phyloP scores from a whole-genome alignment of 2,329 filamentous ascomycete genomes.

The Dactylellina cionopaga region DNA sequence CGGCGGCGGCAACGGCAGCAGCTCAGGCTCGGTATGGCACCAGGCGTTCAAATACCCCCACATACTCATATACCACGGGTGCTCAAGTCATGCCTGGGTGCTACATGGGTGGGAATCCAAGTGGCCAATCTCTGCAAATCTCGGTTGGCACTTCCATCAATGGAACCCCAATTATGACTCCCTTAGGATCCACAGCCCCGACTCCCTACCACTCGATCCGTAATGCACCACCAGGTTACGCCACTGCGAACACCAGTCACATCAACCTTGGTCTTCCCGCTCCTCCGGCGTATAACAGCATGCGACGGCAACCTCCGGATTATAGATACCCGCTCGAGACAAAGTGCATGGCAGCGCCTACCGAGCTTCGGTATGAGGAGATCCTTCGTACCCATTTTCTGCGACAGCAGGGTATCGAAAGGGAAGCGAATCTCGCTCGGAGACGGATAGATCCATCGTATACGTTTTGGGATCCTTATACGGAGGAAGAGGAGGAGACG shows the following conservation, averaged over 20 bases:
- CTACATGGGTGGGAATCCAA: not conserved
- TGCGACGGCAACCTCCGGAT: not conserved
- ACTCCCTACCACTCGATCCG: not conserved
- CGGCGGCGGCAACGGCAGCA: no score
- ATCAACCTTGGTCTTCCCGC: not conserved
- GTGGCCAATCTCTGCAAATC: no score
- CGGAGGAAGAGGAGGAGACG: not conserved
- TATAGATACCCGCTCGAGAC: no score
- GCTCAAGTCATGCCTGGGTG: no score
- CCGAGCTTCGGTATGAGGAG: not conserved
- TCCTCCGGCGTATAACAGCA: not conserved
- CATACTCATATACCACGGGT: not conserved
- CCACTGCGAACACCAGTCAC: not conserved
- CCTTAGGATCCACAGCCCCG: not conserved
- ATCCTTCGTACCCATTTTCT: not conserved
- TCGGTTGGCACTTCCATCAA: no score
- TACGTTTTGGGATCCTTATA: not conserved
- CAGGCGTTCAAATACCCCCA: not conserved
- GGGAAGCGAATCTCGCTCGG: not conserved
- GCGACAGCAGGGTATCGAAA: not conserved
- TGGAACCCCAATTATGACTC: not conserved
- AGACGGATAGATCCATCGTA: not conserved
- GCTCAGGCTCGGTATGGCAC: no score
- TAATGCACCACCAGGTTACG: not conserved
- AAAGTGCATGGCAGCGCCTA: not conserved